phyloP scores from a whole-genome alignment of 257 asterid species.

The Craterostigma plantagineum region DNA sequence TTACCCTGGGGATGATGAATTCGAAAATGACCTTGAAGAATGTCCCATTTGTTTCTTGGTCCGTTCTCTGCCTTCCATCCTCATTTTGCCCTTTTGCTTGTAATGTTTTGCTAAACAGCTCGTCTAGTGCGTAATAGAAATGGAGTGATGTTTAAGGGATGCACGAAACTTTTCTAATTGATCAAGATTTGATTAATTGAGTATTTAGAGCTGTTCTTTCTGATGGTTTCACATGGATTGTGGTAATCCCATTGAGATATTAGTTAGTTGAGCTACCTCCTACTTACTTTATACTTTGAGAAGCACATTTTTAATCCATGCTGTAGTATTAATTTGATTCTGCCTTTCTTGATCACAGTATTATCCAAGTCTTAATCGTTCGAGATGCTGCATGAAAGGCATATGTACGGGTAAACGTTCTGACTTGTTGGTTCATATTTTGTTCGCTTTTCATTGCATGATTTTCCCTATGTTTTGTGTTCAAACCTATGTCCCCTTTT shows the following conservation, averaged over 20 bases:
- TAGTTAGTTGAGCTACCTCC: too few relatives aligned
- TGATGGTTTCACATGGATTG: too few relatives aligned
- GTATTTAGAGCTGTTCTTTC: too few relatives aligned
- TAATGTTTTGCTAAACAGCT: too few relatives aligned
- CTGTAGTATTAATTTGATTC: constrained; percentile 7
- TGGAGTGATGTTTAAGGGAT: too few relatives aligned
- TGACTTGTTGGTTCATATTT: constrained; percentile 5
- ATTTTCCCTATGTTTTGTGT: constrained; percentile 1
- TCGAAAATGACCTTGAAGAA: constrained; percentile 67
- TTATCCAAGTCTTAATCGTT: constrained; percentile 94
- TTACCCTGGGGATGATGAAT: constrained; percentile 92
- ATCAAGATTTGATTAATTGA: too few relatives aligned
- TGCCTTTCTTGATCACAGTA: constrained; percentile 34
- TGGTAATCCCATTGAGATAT: too few relatives aligned
- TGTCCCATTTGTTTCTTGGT: constrained; percentile 99
- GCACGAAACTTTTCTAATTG: too few relatives aligned
- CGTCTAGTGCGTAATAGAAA: too few relatives aligned
- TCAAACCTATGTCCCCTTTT: constrained; percentile 3
- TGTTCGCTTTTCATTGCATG: background rate
- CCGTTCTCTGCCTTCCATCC: constrained; percentile 9
- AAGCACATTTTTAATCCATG: background rate
- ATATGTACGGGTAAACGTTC: constrained; percentile 88
- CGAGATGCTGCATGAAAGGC: constrained; percentile 96
- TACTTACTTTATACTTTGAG: too few relatives aligned
- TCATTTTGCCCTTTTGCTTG: background rate